phyloP scores from a whole-genome alignment of 495 filamentous ascomycete species.

The Bathelium albidoporum region DNA sequence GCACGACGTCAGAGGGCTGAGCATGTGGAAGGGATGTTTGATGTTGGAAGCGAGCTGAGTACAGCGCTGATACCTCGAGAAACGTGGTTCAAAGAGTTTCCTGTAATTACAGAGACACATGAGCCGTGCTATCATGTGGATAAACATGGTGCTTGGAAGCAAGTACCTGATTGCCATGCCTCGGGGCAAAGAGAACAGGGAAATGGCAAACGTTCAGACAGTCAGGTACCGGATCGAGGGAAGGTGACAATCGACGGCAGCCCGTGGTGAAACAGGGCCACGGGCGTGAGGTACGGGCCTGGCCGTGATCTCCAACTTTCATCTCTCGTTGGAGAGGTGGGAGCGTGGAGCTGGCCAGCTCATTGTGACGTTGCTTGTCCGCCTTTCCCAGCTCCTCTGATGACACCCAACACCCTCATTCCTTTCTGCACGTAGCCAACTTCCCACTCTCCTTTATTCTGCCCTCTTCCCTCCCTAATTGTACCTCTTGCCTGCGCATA shows the following conservation, averaged over 20 bases:
- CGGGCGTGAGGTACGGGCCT: neutral
- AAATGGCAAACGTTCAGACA: neutral
- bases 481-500: neutral
- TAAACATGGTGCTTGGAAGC: neutral
- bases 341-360: neutral
- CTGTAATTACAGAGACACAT: neutral
- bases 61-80: neutral
- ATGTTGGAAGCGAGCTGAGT: neutral
- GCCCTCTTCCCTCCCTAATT: neutral
- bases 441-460: neutral
- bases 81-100: neutral
- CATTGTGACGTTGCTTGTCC: neutral
- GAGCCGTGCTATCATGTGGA: neutral
- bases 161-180: neutral
- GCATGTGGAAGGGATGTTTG: neutral
- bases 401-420: neutral
- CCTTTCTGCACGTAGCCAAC: neutral
- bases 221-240: neutral
- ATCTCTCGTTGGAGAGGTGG: neutral
- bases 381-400: neutral
- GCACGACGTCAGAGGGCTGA: conserved; percentile 1
- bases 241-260: neutral
- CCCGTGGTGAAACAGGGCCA: neutral
- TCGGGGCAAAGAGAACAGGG: neutral
- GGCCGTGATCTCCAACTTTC: too few species aligned